phyloP scores from a whole-genome alignment of 2,329 filamentous ascomycete species.

The Aureobasidium melanogenum region DNA sequence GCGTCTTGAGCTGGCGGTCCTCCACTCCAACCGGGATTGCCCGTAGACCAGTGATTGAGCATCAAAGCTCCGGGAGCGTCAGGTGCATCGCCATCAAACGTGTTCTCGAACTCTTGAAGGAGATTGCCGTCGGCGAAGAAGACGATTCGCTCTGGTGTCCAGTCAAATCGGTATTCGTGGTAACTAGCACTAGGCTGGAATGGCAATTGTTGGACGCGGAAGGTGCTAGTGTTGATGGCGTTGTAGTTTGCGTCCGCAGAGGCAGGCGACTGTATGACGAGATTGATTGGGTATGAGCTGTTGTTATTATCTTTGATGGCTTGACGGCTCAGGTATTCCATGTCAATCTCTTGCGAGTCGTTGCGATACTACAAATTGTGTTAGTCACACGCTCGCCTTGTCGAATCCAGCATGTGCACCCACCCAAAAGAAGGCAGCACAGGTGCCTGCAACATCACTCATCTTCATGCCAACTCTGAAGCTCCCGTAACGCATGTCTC shows the following conservation, averaged over 20 bases:
- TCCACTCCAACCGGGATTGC: conserved; percentile 60
- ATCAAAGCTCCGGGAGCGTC: conserved; percentile 55
- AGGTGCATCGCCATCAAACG: conserved; percentile 35
- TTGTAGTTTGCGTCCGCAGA: conserved; percentile 53
- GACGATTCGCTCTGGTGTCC: conserved; percentile 50
- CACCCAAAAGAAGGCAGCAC: conserved; percentile 74
- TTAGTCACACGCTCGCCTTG: neutral
- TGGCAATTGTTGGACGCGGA: conserved; percentile 48
- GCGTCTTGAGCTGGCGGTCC: conserved; percentile 60
- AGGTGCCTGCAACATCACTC: conserved; percentile 55
- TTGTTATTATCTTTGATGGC: conserved; percentile 22
- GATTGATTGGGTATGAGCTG: conserved; percentile 51
- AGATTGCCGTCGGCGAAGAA: conserved; percentile 60
- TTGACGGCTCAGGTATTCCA: conserved; percentile 65
- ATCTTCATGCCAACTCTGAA: conserved; percentile 61
- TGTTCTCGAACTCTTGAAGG: conserved; percentile 47
- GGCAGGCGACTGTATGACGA: conserved; percentile 62
- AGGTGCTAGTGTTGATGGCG: conserved; percentile 51
- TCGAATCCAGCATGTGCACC: conserved; percentile 12
- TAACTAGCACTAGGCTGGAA: conserved; percentile 59
- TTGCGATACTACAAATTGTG: conserved; percentile 54
- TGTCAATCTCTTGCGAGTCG: conserved; percentile 71
- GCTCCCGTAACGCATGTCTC: conserved; percentile 60
- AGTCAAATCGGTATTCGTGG: conserved; percentile 77
- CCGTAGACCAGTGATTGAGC: conserved; percentile 71